A percentile compares a stretch with the other conserved stretches of the same genome.
Evolutionary conservation across 2,329 filamentous ascomycete genomes (phyloP).

Genomic region (Cordyceps cateniannulata): DNA sequence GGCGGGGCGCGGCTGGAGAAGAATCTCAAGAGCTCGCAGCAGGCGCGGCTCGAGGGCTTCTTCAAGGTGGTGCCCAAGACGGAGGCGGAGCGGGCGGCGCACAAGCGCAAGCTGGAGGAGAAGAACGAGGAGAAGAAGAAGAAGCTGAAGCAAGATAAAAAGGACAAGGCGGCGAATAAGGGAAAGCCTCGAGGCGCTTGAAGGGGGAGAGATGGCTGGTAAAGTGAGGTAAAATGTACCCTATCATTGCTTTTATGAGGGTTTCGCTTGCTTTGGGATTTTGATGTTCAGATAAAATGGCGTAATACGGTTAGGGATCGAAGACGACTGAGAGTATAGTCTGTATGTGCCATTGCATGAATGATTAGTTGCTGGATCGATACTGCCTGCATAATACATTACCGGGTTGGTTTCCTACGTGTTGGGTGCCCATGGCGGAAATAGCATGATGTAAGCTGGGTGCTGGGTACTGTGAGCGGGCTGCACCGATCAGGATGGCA

Average conservation of each 20-base stretch:
- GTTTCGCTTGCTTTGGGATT: not conserved
- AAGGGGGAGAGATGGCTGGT: not conserved
- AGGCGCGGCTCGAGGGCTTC: slow-evolving; percentile 88
- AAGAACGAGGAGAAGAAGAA: slow-evolving; percentile 92
- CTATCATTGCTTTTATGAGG: not conserved
- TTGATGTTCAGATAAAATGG: not conserved
- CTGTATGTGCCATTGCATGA: not conserved
- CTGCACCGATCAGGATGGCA: no score
- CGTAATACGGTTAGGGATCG: slow-evolving; percentile 1
- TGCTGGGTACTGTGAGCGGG: no score
- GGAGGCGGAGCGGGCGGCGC: slow-evolving; percentile 70
- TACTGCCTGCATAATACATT: not conserved
- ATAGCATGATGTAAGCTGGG: no score
- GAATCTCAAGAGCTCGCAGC: slow-evolving; percentile 84
- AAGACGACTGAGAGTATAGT: not conserved
- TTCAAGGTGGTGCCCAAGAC: slow-evolving; percentile 92
- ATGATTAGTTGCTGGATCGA: not conserved
- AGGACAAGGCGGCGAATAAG: slow-evolving; percentile 90
- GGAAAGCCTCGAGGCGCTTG: slow-evolving; percentile 67
- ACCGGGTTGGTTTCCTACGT: no score
- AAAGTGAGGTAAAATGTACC: not conserved
- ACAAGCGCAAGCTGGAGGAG: slow-evolving; percentile 92
- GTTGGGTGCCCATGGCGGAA: no score
- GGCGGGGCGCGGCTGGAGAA: slow-evolving; percentile 77
- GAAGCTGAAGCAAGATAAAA: slow-evolving; percentile 88